Evolutionary conservation across 2,329 filamentous ascomycete species (phyloP).

Genomic region (Alternaria sp.): DNA sequence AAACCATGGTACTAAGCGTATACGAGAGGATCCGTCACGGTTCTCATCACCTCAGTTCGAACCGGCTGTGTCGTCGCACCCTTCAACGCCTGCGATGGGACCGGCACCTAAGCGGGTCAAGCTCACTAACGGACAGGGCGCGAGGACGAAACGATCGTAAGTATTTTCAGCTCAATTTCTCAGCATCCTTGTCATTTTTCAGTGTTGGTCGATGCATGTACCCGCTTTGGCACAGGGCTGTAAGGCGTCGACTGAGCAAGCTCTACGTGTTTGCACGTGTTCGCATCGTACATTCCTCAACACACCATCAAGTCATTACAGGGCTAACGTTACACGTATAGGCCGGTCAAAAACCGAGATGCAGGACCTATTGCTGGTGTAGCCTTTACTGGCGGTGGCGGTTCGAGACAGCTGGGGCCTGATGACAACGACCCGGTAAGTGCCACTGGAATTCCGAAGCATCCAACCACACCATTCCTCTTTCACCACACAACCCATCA

Average conservation of each 20-base stretch:
- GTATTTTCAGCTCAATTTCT: conserved; percentile 25
- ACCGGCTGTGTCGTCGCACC: conserved; percentile 42
- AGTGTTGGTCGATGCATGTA: conserved; percentile 31
- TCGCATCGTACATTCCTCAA: conserved; percentile 28
- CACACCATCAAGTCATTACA: conserved; percentile 34
- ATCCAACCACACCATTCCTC: conserved; percentile 53
- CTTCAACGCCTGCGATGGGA: conserved; percentile 43
- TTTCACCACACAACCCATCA: conserved; percentile 48
- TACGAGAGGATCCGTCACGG: conserved; percentile 39
- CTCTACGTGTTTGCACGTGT: conserved; percentile 45
- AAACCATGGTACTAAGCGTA: conserved; percentile 41
- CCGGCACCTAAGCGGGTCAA: conserved; percentile 46
- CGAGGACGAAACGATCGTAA: conserved; percentile 51
- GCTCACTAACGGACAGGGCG: conserved; percentile 46
- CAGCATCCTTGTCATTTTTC: conserved; percentile 19
- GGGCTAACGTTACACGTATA: conserved; percentile 54
- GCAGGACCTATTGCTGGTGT: conserved; percentile 71
- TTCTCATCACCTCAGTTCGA: conserved; percentile 44
- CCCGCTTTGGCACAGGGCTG: conserved; percentile 37
- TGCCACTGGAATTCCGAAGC: conserved; percentile 53
- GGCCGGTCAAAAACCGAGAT: conserved; percentile 78
- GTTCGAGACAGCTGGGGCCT: conserved; percentile 67
- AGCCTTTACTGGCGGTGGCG: conserved; percentile 64
- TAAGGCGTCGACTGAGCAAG: conserved; percentile 42
- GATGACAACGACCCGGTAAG: conserved; percentile 66